phyloP scores from a whole-genome alignment of 2,329 filamentous ascomycete species.

The Dactylellina drechsleri region DNA sequence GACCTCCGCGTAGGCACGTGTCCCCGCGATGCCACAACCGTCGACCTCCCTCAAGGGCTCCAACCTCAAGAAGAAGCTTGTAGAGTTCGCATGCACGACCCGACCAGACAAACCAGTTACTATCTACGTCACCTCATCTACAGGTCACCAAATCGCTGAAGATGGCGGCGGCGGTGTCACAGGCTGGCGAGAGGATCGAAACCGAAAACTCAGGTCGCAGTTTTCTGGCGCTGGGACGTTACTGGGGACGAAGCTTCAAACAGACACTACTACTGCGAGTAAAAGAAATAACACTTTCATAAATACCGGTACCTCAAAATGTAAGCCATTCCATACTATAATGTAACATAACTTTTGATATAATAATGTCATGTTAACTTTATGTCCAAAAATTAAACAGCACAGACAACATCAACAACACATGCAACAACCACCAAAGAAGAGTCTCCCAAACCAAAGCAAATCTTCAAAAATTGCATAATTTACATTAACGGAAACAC shows the following conservation, averaged over 20 bases:
- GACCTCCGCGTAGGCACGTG: constrained; percentile 34
- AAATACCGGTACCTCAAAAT: not conserved
- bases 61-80: constrained; percentile 45
- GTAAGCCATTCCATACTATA: not conserved
- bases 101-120: constrained; percentile 36
- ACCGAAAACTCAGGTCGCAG: constrained; percentile 45
- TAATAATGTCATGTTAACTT: too few relatives aligned
- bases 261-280: constrained; percentile 1
- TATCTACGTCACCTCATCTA: constrained; percentile 46
- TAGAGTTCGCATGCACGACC: constrained; percentile 43
- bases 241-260: constrained; percentile 30
- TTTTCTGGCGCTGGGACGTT: constrained; percentile 31
- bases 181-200: constrained; percentile 44
- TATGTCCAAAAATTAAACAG: not conserved
- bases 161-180: constrained; percentile 33
- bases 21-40: constrained; percentile 36
- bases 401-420: constrained; percentile 35
- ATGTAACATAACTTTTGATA: too few relatives aligned
- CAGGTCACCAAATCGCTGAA: constrained; percentile 47
- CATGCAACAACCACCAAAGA: constrained; percentile 14
- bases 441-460: constrained; percentile 41
- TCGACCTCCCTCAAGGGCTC: constrained; percentile 42
- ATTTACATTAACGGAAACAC: constrained; percentile 86
- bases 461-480: constrained; percentile 76
- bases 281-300: not conserved